Base-by-base conservation (phyloP, 1,139 yeast species). In the Lodderomyces oxycetoniae region DNA sequence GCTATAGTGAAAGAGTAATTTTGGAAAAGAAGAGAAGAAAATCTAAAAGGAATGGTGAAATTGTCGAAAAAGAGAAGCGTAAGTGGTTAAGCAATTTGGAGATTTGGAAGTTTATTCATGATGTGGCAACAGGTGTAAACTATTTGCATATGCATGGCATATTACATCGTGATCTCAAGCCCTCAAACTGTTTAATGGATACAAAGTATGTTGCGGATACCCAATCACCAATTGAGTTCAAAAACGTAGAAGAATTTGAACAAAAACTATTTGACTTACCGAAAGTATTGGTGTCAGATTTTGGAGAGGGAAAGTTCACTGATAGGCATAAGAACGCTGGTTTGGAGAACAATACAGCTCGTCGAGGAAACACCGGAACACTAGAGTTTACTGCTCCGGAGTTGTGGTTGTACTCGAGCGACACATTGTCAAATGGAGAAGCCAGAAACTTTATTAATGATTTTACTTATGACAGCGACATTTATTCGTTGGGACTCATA, bases 381-480 rank as follows among this genome's bases (percentile, higher is more conserved):
- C 52, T 86, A 16, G 96, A 86, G 50, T 87, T 79, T 47, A 79
- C 89, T 19, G 95, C 95, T 0, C 96, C 95, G 0, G 95, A 86
- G 46, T 65, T 86, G 10, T 66, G 87, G 50, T 52, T 63, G 2
- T 58, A 47, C 31, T 48, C 61, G 13, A 48, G 39, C 34, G 63
- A 56, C 14, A 26, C 32, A 8, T 27, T 17, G 14, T 27, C 24
- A 25, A 15, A 10, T 4, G 21, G 23, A 9, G 26, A 14, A n/a
- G 26, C 9, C 8, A 48, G 47, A 29, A 46, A 44, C 9, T 56
- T 70, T 31, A 64, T 51, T 22, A 50, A 68, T 25, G 77, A 80
- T 34, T 85, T 81, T 48, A 72, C 80, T 6, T 77, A 71, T 48
- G 73, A 76, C 31, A 78, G 95, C 20, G 96, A 87, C 54, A 69